Evolutionary conservation across 768 basidiomycete genomes (phyloP), one percentile per base, ranked within the genome.

Genomic region (Tricholoma sp.): DNA sequence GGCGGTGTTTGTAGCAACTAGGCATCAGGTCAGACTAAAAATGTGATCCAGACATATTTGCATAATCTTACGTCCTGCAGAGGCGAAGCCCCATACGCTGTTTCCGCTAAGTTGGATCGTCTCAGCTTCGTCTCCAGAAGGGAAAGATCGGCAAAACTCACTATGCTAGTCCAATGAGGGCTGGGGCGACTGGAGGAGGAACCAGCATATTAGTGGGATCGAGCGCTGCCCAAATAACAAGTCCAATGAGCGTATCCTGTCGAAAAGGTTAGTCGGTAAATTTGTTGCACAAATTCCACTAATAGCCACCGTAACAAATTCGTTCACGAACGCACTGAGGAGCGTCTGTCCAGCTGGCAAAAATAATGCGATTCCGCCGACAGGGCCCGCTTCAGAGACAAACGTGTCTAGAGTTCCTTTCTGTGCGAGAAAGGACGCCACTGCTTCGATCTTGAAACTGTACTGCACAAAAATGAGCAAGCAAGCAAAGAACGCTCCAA

Each of bases 401-500:
- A n/a, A n/a, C n/a, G n/a, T n/a, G n/a, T n/a, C n/a, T n/a, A n/a
- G n/a, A n/a, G n/a, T n/a, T n/a, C n/a, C n/a, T n/a, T n/a, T n/a
- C n/a, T n/a, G n/a, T n/a, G n/a, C n/a, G n/a, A n/a, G n/a, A n/a
- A n/a, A n/a, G n/a, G n/a, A n/a, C n/a, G n/a, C n/a, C n/a, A n/a
- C n/a, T n/a, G n/a, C n/a, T n/a, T 67, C 60, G 34, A 89, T 73
- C 50, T 77, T 55, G 48, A 78, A 71, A 57, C 79, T 79, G 73
- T 84, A 90, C 61, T 88, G 84, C 6, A 74, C 73, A 64, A 89
- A 89, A 50, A 85, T 66, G 47, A 84, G 57, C 37, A 86, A 69
- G 54, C 79, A 81, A 0, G 84, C 88, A 58, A 88, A 66, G 59
- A 83, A 87, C 11, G 77, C 82, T 4, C 87, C 89, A 4, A 86